Conservation (phyloP, 2,329 filamentous ascomycete species). For the Fusarium heterosporum region DNA sequence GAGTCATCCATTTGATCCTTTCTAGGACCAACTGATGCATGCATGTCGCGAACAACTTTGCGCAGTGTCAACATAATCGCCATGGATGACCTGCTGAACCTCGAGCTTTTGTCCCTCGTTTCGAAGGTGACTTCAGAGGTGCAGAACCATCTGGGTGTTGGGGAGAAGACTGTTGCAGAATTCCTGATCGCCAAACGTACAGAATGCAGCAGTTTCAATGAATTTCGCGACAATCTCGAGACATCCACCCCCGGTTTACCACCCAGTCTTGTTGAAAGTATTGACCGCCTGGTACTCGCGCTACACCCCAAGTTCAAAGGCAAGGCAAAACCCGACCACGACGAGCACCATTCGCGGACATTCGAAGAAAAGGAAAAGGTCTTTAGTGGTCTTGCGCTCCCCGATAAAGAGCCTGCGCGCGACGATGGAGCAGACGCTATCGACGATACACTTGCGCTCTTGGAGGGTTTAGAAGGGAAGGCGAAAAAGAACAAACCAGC, state of each 20-base stretch:
- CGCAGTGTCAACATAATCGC: constrained; percentile 2
- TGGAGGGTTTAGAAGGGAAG: constrained; percentile 87
- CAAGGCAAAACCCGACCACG: constrained; percentile 57
- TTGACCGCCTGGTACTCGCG: constrained; percentile 87
- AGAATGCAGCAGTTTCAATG: constrained; percentile 74
- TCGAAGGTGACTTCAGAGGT: constrained; percentile 95
- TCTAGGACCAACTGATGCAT: background rate
- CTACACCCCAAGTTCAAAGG: constrained; percentile 92
- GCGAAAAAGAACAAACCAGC: constrained; percentile 61
- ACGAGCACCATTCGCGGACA: constrained; percentile 57
- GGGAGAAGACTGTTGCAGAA: constrained; percentile 94
- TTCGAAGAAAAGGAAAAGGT: constrained; percentile 81
- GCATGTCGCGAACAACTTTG: background rate
- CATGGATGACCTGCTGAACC: constrained; percentile 92
- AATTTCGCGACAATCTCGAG: constrained; percentile 81
- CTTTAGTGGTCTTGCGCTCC: constrained; percentile 90
- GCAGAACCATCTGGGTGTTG: constrained; percentile 91
- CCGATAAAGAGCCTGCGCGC: constrained; percentile 72
- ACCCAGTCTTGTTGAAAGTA: constrained; percentile 86
- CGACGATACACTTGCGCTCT: constrained; percentile 90
- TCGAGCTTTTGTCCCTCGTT: constrained; percentile 93
- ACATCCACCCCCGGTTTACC: constrained; percentile 77
- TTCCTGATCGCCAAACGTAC: constrained; percentile 93
- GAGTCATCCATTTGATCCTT: background rate
- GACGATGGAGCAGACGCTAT: constrained; percentile 71